Base-by-base conservation (phyloP, 257 asterid species). In the Lavandula angustifolia region DNA sequence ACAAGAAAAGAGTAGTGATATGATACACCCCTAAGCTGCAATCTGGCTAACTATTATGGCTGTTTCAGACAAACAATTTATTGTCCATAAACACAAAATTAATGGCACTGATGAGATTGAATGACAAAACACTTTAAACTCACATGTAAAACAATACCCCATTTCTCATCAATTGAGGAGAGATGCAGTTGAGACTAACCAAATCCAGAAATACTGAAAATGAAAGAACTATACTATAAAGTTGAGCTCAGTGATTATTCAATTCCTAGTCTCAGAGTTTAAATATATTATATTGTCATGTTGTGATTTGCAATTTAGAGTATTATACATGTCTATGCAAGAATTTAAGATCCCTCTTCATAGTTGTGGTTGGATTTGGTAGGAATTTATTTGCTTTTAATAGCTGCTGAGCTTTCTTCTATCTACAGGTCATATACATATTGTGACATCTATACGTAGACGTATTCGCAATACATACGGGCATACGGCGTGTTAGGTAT, bases 61-160 rank as follows among this genome's bases (percentile, higher is more conserved):
- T 59, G 57, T 62, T 9, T 63, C 70, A 66, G 83, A 75, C 80
- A 78, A 14, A 67, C 67, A 74, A 75, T 78, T 78, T 78, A 75
- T 75, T 68, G 80, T 72, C 73, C 70, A 79, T 71, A 63, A 79
- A 75, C 72, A 68, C 64, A 8, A 60, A 60, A 13, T 67, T 67
- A 75, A 75, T 75, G 71, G 70, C 14, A 58, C 66, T 71, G 83
- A 75, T 67, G 41, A 17, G 60, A 59, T 47, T 64, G 80, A 73
- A 67, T 78, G 79, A 73, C 74, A 65, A 18, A 65, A 73, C 76
- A 69, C 76, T 69, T 69, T 77, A 5, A 78, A 78, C 61, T 61
- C 72, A 67, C 69, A 70, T 68, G 54, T 46, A 66, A 75, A 22
- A 69, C 43, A 16, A 66, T 59, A 69, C 70, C 34, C 54, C 67